Conservation (phyloP, 345 rosid genomes). For the Bretschneidera sinensis region DNA sequence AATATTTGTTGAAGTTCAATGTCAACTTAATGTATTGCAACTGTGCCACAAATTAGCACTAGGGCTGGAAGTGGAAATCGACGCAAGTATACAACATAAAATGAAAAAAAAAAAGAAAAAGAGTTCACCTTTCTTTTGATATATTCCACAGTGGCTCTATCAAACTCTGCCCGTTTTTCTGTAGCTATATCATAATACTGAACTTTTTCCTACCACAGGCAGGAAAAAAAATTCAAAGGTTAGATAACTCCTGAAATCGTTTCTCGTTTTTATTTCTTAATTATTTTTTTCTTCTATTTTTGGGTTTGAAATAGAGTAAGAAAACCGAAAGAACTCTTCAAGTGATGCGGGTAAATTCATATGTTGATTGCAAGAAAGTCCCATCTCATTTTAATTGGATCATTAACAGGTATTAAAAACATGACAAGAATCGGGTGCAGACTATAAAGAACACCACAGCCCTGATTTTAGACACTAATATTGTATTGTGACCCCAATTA, state of each 20-base stretch:
- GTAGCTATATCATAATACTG: conserved; percentile 89
- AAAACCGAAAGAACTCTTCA: too few relatives aligned
- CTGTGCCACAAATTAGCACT: conserved; percentile 1
- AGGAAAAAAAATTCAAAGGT: conserved; percentile 14
- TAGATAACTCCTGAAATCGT: conserved; percentile 5
- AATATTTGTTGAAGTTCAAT: conserved; percentile 7
- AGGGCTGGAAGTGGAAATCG: conserved; percentile 6
- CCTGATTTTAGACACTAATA: too few relatives aligned
- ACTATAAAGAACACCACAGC: too few relatives aligned
- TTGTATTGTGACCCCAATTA: too few relatives aligned
- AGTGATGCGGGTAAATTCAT: too few relatives aligned
- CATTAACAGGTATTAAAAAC: too few relatives aligned
- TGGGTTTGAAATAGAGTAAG: too few relatives aligned
- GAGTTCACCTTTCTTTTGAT: conserved; percentile 54
- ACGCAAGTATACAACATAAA: too few relatives aligned
- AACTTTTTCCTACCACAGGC: conserved; percentile 66
- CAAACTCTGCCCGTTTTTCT: conserved; percentile 84
- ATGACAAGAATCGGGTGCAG: too few relatives aligned
- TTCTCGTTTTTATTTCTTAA: not conserved
- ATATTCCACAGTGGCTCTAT: conserved; percentile 62
- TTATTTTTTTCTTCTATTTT: not conserved
- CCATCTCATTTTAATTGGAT: too few relatives aligned
- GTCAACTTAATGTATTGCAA: conserved; percentile 9
- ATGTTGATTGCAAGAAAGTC: too few relatives aligned
- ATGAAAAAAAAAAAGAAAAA: not conserved